A percentile compares a stretch with the other conserved stretches of the same genome.
These are phyloP conservation scores for Aspergillus affinis DNA, from an alignment of 495 filamentous ascomycete genomes.

Conservation along the genomic window DNA sequence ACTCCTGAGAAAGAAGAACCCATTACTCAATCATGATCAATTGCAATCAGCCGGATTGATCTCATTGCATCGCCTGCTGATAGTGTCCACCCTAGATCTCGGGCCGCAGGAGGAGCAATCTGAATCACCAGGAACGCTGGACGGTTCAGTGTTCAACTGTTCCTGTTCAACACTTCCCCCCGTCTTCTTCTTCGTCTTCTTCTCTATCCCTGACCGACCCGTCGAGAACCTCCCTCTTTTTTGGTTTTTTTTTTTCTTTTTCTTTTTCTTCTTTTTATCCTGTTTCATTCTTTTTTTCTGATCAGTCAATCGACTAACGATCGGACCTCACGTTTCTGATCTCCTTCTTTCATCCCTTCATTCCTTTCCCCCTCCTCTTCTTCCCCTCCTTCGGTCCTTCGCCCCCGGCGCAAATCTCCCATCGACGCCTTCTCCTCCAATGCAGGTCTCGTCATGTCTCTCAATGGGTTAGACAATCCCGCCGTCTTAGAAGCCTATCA, in stretches of 20 bases:
- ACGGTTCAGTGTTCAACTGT: too few relatives aligned
- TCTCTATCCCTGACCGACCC: too few relatives aligned
- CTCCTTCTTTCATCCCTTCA: too few relatives aligned
- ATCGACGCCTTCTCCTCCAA: too few relatives aligned
- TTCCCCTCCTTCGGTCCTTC: too few relatives aligned
- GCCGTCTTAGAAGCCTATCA: constrained; percentile 83
- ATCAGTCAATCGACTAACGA: neutral
- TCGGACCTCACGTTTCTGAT: too few relatives aligned
- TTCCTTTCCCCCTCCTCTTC: neutral
- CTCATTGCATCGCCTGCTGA: neutral
- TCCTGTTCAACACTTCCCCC: too few relatives aligned
- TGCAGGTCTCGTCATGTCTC: constrained; percentile 72
- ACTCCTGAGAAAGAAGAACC: too few relatives aligned
- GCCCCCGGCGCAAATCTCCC: too few relatives aligned
- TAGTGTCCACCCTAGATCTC: neutral
- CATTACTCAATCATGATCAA: neutral
- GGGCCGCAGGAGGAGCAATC: neutral
- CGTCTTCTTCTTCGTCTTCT: neutral
- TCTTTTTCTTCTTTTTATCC: constrained; percentile 9
- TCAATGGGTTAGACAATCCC: constrained; percentile 91
- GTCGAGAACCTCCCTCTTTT: too few relatives aligned
- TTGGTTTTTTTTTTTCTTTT: too few relatives aligned
- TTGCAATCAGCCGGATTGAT: neutral
- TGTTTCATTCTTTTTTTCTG: neutral
- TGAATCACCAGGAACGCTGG: too few relatives aligned